Evolutionary conservation across 2,329 filamentous ascomycete species (phyloP), one percentile per base, ranked within the genome.

Genomic region (Aureobasidium uvarum): DNA sequence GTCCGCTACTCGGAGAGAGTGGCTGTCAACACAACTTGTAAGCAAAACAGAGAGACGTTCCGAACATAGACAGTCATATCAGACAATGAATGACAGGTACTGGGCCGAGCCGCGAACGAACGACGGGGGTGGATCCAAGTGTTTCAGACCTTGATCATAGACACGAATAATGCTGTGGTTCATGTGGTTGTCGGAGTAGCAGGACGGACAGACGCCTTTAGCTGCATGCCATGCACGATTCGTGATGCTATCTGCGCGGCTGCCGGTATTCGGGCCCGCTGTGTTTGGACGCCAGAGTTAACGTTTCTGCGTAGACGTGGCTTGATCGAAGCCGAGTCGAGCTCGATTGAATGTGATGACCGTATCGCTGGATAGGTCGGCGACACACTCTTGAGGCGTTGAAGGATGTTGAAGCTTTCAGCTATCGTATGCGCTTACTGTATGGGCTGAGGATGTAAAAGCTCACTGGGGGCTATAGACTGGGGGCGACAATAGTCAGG

Each of bases 71-170:
- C 13, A 10, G 23, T 45, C 25, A 28, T 14, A 31, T 23, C 38
- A 38, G n/a, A 28, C n/a, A 28, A 28, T 41, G 58, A 23, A 3
- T 50, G 56, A 60, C 41, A 60, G 56, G 41, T 38, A 28, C 58
- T 39, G 58, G 58, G 58, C 58, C 58, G 58, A 62, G 58, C 58
- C 45, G 58, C 16, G 18, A 39, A 28, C 58, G 58, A 62, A 10
- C n/a, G 39, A 43, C 38, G 14, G 7, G 18, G 5, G 20, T 6
- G 31, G 8, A 14, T 58, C 11, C 18, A 38, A 16, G 31, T 51
- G 43, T 62, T 51, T 28, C 43, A 31, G 45, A 31, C 16, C n/a
- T 39, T 36, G 31, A 28, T 18, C 23, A 59, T 10, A 59, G 55
- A 10, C 38, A 41, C 16, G 31, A 18, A n/a, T 16, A 39, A 13